Conservation (phyloP, 805 yeast species). For the Saitoella complicata region DNA sequence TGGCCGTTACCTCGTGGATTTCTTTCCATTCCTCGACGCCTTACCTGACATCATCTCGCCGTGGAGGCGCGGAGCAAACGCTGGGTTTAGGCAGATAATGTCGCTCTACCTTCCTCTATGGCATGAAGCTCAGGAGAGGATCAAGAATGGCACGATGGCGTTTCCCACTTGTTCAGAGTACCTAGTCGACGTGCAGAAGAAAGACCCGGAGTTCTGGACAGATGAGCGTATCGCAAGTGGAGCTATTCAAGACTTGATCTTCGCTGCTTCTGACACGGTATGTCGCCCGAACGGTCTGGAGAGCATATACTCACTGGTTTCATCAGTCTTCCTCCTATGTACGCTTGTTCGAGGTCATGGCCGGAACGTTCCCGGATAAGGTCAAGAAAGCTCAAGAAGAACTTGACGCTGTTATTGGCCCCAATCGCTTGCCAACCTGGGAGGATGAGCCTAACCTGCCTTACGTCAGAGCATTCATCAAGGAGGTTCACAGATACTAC, state of each 20-base stretch:
- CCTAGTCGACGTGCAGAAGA: neutral
- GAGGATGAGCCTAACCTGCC: conserved; percentile 3
- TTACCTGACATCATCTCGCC: conserved; percentile 2
- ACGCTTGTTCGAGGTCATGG: too few species aligned
- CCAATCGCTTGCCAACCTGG: conserved; percentile 3
- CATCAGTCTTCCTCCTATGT: too few species aligned
- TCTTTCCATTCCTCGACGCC: conserved; percentile 1
- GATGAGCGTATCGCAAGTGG: neutral
- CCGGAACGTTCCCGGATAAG: conserved; percentile 3
- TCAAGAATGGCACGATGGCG: neutral
- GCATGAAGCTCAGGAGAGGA: neutral
- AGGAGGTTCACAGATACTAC: conserved; percentile 4
- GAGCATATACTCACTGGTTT: neutral
- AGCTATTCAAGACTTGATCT: neutral
- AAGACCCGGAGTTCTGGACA: neutral
- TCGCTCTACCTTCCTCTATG: neutral
- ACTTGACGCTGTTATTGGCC: conserved; percentile 3
- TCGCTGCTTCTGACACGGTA: conserved; percentile 3
- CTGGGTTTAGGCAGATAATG: neutral
- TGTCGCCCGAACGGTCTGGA: neutral
- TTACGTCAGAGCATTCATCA: conserved; percentile 3
- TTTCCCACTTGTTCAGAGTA: neutral
- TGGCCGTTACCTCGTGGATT: conserved; percentile 3
- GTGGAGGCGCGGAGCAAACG: neutral
- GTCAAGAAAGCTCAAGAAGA: conserved; percentile 3